phyloP scores from a whole-genome alignment of 1,284 basidiomycete species.

The Ustilago xerochloae region DNA sequence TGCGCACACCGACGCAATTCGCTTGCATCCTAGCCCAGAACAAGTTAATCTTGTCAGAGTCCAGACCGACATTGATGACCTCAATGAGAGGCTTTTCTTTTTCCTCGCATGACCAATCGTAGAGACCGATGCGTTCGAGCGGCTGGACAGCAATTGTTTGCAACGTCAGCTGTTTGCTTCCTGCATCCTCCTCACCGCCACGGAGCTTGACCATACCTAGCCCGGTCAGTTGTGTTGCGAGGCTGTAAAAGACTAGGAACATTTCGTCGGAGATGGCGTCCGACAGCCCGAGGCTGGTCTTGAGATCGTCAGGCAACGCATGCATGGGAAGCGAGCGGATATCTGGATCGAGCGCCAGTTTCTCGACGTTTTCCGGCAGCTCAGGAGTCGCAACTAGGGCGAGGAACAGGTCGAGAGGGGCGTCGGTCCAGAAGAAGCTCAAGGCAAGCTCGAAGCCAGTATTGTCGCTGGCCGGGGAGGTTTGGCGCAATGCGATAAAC shows the following conservation, averaged over 20 bases:
- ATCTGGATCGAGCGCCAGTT: conserved; percentile 12
- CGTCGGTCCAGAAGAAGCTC: conserved; percentile 54
- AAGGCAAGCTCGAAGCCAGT: conserved; percentile 50
- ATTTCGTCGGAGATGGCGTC: conserved; percentile 3
- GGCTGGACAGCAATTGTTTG: conserved; percentile 15
- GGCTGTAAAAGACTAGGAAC: conserved; percentile 32
- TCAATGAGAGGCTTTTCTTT: conserved; percentile 24
- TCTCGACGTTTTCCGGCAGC: conserved; percentile 20
- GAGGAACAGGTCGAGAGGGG: conserved; percentile 46
- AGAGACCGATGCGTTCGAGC: conserved; percentile 14
- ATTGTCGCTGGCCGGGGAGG: background rate
- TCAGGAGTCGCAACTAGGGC: conserved; percentile 16
- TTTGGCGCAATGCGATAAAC: conserved; percentile 1
- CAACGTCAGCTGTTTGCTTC: background rate
- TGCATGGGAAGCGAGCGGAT: conserved; percentile 18
- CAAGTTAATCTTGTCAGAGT: conserved; percentile 19
- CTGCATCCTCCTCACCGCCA: background rate
- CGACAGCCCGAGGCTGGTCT: conserved; percentile 23
- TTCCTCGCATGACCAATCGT: conserved; percentile 23
- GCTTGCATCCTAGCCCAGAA: conserved; percentile 35
- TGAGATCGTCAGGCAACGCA: conserved; percentile 23
- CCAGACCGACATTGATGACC: conserved; percentile 19
- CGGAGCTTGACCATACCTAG: conserved; percentile 18
- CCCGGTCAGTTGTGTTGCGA: conserved; percentile 33
- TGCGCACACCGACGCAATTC: conserved; percentile 6